Evolutionary conservation across 768 basidiomycete species (phyloP).

Genomic region (Tylopilus balloui): DNA sequence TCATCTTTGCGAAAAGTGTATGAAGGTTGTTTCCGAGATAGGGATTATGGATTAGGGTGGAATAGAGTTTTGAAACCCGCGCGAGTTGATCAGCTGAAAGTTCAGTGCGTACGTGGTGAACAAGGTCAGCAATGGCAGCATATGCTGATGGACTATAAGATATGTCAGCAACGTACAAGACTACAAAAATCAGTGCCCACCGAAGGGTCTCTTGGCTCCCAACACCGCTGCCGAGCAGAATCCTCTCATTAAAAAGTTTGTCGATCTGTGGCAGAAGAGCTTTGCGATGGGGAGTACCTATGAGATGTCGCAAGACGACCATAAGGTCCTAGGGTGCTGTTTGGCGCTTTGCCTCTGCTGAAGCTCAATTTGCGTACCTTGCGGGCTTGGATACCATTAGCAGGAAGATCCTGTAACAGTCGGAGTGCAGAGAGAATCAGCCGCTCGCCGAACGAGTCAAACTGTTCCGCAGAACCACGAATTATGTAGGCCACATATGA

Average conservation of each 20-base stretch:
- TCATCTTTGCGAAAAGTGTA: slow-evolving; percentile 87
- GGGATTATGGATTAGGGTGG: slow-evolving; percentile 85
- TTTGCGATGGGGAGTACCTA: slow-evolving; percentile 71
- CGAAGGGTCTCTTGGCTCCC: slow-evolving; percentile 83
- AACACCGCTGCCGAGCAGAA: slow-evolving; percentile 80
- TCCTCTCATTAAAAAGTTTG: slow-evolving; percentile 85
- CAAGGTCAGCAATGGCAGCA: slow-evolving; percentile 85
- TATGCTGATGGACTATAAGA: slow-evolving; percentile 67
- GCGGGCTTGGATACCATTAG: slow-evolving; percentile 74
- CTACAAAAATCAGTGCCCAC: slow-evolving; percentile 34
- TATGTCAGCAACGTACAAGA: slow-evolving; percentile 1
- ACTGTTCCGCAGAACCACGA: slow-evolving; percentile 58
- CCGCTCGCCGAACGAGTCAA: slow-evolving; percentile 72
- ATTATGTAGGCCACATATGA: slow-evolving; percentile 91
- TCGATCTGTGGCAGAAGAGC: slow-evolving; percentile 81
- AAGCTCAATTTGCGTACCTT: slow-evolving; percentile 46
- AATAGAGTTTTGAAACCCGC: slow-evolving; percentile 78
- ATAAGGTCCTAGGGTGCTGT: slow-evolving; percentile 66
- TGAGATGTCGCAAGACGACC: slow-evolving; percentile 87
- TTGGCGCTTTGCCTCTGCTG: not conserved
- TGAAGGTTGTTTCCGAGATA: slow-evolving; percentile 77
- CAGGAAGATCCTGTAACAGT: slow-evolving; percentile 91
- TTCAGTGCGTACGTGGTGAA: slow-evolving; percentile 86
- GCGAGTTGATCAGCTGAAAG: slow-evolving; percentile 72
- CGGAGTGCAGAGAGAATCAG: slow-evolving; percentile 78